Evolutionary conservation across 108 stramenopile genomes (phyloP).

Genomic region (Epipyxis sp.): DNA sequence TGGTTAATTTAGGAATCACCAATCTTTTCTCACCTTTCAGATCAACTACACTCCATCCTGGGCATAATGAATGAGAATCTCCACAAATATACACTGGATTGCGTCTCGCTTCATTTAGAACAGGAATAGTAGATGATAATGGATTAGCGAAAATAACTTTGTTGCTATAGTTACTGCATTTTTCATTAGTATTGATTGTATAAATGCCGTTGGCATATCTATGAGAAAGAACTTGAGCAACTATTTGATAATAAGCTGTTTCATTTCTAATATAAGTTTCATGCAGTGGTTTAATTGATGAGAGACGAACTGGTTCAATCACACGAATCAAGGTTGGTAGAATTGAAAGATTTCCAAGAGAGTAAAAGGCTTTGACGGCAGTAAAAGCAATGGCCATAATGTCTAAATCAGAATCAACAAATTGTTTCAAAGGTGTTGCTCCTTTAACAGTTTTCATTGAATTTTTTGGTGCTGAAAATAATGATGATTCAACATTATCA

Average conservation of each 20-base stretch:
- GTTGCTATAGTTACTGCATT: background rate
- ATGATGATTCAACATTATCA: background rate
- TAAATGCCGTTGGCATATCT: background rate
- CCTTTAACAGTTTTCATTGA: background rate
- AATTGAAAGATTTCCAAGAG: conserved; percentile 21
- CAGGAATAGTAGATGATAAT: background rate
- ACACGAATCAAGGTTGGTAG: conserved; percentile 32
- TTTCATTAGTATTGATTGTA: background rate
- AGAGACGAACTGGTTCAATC: conserved; percentile 37
- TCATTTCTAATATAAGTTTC: conserved; percentile 52
- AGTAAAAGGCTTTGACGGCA: conserved; percentile 44
- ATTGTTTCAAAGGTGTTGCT: background rate
- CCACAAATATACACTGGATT: conserved; percentile 43
- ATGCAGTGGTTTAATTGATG: conserved; percentile 37
- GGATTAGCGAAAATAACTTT: background rate
- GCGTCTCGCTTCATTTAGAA: background rate
- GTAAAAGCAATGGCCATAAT: conserved; percentile 42
- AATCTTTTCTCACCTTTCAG: background rate
- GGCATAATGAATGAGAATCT: conserved; percentile 44
- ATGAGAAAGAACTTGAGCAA: conserved; percentile 29
- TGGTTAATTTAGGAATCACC: conserved; percentile 48
- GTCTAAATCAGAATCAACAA: conserved; percentile 32
- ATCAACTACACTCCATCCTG: conserved; percentile 29
- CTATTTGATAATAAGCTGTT: conserved; percentile 41
- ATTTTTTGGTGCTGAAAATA: background rate